A percentile compares a stretch with the other conserved stretches of the same genome.
These are phyloP conservation scores for Aspergillus fijiensis DNA, from an alignment of 2,329 filamentous ascomycete species.

Conservation along the genomic window DNA sequence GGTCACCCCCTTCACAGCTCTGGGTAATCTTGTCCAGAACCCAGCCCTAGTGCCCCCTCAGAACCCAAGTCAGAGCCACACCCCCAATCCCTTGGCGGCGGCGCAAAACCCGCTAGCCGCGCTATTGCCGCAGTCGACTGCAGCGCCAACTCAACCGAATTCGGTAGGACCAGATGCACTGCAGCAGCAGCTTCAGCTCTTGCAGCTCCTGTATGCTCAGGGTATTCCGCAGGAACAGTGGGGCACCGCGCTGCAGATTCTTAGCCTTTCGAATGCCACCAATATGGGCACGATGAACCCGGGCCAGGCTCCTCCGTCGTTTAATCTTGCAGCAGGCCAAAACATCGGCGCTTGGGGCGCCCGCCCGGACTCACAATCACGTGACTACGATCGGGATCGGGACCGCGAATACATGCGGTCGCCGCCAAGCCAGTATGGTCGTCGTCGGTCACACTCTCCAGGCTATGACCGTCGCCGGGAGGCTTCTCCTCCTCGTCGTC, in stretches of 20 bases:
- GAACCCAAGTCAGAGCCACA: slow-evolving; percentile 42
- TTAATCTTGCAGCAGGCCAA: slow-evolving; percentile 30
- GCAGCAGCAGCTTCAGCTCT: slow-evolving; percentile 68
- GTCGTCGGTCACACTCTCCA: slow-evolving; percentile 78
- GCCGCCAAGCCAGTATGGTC: slow-evolving; percentile 53
- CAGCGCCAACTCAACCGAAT: slow-evolving; percentile 29
- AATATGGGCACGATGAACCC: slow-evolving; percentile 37
- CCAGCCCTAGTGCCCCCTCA: slow-evolving; percentile 39
- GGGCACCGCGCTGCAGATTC: slow-evolving; percentile 55
- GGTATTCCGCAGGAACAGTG: slow-evolving; percentile 78
- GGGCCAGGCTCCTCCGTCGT: slow-evolving; percentile 32
- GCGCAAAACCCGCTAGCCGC: slow-evolving; percentile 44
- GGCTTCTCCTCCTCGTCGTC: slow-evolving; percentile 61
- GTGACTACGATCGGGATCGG: slow-evolving; percentile 56
- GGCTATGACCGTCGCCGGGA: slow-evolving; percentile 69
- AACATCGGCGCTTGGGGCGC: slow-evolving; percentile 34
- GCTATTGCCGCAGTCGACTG: slow-evolving; percentile 41
- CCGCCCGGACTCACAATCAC: slow-evolving; percentile 43
- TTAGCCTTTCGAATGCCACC: slow-evolving; percentile 42
- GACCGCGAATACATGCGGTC: slow-evolving; percentile 65
- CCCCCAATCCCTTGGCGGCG: slow-evolving; percentile 43
- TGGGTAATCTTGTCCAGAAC: slow-evolving; percentile 42
- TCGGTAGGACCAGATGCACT: slow-evolving; percentile 51
- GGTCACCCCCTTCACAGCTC: slow-evolving; percentile 50
- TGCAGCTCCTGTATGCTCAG: slow-evolving; percentile 73